Evolutionary conservation across 164 flowering plant genomes (phyloP).

Genomic region (Tetracentron sinense): DNA sequence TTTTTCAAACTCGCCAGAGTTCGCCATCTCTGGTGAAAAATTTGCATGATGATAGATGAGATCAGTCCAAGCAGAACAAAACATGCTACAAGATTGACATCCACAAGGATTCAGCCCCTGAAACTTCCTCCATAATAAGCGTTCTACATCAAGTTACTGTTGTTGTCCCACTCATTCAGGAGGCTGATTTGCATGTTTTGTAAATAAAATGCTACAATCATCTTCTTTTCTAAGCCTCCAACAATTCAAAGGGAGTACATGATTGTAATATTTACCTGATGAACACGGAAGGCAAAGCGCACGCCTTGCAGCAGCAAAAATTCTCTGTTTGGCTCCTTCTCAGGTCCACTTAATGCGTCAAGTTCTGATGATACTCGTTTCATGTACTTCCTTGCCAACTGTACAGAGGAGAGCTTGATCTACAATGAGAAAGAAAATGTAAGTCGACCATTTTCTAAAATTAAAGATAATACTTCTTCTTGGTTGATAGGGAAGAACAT

Average conservation of each 20-base stretch:
- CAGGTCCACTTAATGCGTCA: constrained; percentile 69
- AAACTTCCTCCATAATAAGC: background rate
- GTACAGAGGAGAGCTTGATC: constrained; percentile 95
- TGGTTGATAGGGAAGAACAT: too few relatives aligned
- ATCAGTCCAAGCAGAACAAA: background rate
- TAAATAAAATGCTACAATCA: background rate
- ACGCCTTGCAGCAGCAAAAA: constrained; percentile 88
- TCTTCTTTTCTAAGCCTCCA: background rate
- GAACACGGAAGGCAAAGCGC: constrained; percentile 97
- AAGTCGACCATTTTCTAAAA: background rate
- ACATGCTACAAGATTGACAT: background rate
- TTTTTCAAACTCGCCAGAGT: background rate
- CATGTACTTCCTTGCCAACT: constrained; percentile 92
- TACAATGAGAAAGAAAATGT: constrained; percentile 28
- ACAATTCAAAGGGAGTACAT: background rate
- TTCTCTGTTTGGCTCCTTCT: constrained; percentile 88
- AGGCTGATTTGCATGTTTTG: background rate
- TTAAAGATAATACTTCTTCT: background rate
- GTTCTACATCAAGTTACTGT: background rate
- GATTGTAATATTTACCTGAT: constrained; percentile 55
- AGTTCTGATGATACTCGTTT: constrained; percentile 86
- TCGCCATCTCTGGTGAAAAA: too few relatives aligned
- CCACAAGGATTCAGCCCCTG: background rate
- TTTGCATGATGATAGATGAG: too few relatives aligned
- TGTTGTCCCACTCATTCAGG: background rate